Percentiles rank a stretch among this genome's conserved stretches.
These are phyloP conservation scores for Colletotrichum karsti DNA, from an alignment of 2,329 filamentous ascomycete species.

Conservation along the genomic window DNA sequence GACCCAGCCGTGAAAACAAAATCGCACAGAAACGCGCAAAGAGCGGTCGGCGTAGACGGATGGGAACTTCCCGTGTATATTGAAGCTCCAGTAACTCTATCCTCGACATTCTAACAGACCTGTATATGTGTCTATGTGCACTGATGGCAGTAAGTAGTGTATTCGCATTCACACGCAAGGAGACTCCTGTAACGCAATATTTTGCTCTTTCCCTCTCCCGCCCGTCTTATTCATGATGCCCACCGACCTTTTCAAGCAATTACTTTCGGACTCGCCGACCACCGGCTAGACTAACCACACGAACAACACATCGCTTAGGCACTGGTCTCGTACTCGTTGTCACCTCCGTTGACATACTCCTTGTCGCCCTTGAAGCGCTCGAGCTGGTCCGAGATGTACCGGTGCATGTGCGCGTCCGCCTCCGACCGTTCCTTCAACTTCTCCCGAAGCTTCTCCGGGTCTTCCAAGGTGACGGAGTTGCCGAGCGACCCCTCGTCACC, in stretches of 20 bases:
- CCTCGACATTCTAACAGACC: constrained; percentile 17
- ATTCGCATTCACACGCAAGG: constrained; percentile 1
- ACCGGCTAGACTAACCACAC: neutral
- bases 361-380: constrained; percentile 65
- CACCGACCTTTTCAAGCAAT: neutral
- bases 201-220: neutral
- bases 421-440: constrained; percentile 57
- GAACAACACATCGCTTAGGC: neutral
- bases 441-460: constrained; percentile 53
- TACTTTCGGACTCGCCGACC: neutral
- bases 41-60: neutral
- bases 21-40: neutral
- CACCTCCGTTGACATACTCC: constrained; percentile 36
- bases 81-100: neutral
- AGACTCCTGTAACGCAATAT: neutral
- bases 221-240: neutral
- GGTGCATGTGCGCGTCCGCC: constrained; percentile 76
- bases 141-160: neutral
- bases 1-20: too few species aligned
- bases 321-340: constrained; percentile 57
- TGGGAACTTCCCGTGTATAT: neutral
- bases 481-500: constrained; percentile 43
- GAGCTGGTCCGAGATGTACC: constrained; percentile 85
- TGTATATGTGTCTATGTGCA: constrained; percentile 24
- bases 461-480: constrained; percentile 20